Evolutionary conservation across 2,329 filamentous ascomycete species (phyloP).

Genomic region (Fusarium heterosporum): DNA sequence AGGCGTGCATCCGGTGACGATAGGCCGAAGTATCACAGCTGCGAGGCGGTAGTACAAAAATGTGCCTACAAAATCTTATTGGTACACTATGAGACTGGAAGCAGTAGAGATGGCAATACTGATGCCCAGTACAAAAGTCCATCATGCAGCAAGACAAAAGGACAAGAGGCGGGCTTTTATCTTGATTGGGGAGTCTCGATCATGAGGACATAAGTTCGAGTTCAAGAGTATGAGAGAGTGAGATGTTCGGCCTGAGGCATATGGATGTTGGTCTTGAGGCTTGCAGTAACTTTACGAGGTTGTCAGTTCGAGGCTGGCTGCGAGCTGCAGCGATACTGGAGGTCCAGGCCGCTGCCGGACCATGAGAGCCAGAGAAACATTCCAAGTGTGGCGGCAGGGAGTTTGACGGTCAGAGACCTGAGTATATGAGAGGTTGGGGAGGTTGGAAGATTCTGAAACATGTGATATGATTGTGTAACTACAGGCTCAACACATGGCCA

Average conservation of each 20-base stretch:
- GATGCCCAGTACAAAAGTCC: slow-evolving; percentile 2
- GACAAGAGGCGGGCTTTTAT: neutral
- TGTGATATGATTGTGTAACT: neutral
- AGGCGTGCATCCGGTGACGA: slow-evolving; percentile 21
- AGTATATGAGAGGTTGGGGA: slow-evolving; percentile 26
- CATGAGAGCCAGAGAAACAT: neutral
- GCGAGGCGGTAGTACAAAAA: slow-evolving; percentile 31
- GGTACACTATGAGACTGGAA: slow-evolving; percentile 7
- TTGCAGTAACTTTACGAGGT: slow-evolving; percentile 25
- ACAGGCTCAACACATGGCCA: neutral
- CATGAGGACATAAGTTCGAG: neutral
- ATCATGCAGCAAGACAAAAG: slow-evolving; percentile 9
- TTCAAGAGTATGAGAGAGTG: neutral
- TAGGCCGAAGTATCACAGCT: slow-evolving; percentile 27
- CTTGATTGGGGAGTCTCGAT: neutral
- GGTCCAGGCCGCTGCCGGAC: slow-evolving; percentile 1
- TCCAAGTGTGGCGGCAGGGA: slow-evolving; percentile 1
- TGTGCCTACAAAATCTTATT: slow-evolving; percentile 18
- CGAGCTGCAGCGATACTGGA: slow-evolving; percentile 6
- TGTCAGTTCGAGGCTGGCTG: neutral
- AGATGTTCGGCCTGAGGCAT: neutral
- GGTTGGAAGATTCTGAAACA: slow-evolving; percentile 14
- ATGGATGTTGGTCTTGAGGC: slow-evolving; percentile 16
- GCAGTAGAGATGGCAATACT: slow-evolving; percentile 4
- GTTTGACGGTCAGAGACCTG: neutral